phyloP scores from a whole-genome alignment of 495 filamentous ascomycete genomes.

The Elasticomyces elasticus region DNA sequence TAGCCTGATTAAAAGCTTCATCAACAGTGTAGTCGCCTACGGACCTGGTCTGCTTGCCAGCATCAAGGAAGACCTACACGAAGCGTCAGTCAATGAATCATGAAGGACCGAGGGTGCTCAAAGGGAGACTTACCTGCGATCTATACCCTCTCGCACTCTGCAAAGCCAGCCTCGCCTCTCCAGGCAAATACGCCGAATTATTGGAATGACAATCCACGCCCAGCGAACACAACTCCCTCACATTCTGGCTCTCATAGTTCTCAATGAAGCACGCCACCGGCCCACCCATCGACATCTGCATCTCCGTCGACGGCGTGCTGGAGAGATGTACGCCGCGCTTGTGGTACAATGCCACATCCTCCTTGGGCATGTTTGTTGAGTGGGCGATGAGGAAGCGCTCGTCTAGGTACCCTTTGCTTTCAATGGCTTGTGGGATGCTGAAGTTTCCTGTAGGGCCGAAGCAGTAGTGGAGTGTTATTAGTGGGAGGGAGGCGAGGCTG shows the following conservation, averaged over 20 bases:
- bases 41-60: conserved; percentile 26
- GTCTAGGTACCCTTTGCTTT: conserved; percentile 12
- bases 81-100: too few species aligned
- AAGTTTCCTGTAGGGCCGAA: not conserved
- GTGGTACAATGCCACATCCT: conserved; percentile 13
- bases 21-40: conserved; percentile 34
- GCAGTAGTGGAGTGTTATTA: not conserved
- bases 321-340: conserved; percentile 19
- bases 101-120: too few species aligned
- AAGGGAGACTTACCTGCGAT: conserved; percentile 18
- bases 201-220: conserved; percentile 44
- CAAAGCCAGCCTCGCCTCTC: conserved; percentile 39
- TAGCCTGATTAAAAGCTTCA: conserved; percentile 42
- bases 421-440: conserved; percentile 8
- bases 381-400: conserved; percentile 15
- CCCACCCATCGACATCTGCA: conserved; percentile 20
- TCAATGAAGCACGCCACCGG: conserved; percentile 6
- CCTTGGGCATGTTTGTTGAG: not conserved
- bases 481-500: not conserved
- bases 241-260: not conserved
- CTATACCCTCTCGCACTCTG: conserved; percentile 33
- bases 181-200: conserved; percentile 33
- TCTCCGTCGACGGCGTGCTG: conserved; percentile 23
- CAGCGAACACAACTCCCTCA: conserved; percentile 25
- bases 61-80: conserved; percentile 12